Evolutionary conservation across 23 red algal genomes (phyloP).

Genomic region (Cyanidium caldarium): DNA sequence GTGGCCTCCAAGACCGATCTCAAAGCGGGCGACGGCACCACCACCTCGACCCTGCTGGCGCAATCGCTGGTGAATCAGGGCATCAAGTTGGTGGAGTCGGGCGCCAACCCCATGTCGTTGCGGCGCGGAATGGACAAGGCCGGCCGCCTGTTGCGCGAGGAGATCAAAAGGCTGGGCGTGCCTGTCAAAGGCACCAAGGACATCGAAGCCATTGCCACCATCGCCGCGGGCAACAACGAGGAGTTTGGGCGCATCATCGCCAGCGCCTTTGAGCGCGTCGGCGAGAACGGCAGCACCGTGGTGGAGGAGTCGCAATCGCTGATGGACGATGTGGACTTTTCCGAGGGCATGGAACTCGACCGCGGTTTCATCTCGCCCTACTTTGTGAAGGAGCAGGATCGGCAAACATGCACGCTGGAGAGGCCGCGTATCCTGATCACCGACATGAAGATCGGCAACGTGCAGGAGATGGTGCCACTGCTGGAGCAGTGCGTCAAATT

Average conservation of each 20-base stretch:
- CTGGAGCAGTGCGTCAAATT: constrained; percentile 72
- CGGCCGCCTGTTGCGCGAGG: constrained; percentile 32
- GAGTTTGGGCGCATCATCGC: constrained; percentile 93
- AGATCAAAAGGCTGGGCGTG: constrained; percentile 30
- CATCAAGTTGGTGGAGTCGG: constrained; percentile 53
- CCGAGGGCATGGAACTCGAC: constrained; percentile 98
- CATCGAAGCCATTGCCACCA: constrained; percentile 78
- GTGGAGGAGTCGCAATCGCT: constrained; percentile 95
- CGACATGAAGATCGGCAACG: constrained; percentile 75
- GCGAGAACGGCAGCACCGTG: constrained; percentile 67
- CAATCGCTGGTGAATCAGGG: constrained; percentile 93
- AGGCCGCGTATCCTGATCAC: constrained; percentile 73
- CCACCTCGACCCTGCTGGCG: constrained; percentile 78
- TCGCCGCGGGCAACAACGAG: constrained; percentile 77
- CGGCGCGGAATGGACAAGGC: constrained; percentile 89
- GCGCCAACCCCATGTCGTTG: constrained; percentile 75
- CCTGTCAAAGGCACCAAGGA: constrained; percentile 71
- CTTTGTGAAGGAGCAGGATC: constrained; percentile 98
- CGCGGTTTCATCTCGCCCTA: constrained; percentile 91
- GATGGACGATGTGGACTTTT: constrained; percentile 77
- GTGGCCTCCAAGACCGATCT: constrained; percentile 96
- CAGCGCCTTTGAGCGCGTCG: constrained; percentile 64
- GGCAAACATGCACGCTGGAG: constrained; percentile 49
- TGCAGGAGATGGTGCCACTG: constrained; percentile 68
- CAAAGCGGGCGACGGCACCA: constrained; percentile 95